phyloP scores from a whole-genome alignment of 2,329 filamentous ascomycete species.

The Penicillium expansum region DNA sequence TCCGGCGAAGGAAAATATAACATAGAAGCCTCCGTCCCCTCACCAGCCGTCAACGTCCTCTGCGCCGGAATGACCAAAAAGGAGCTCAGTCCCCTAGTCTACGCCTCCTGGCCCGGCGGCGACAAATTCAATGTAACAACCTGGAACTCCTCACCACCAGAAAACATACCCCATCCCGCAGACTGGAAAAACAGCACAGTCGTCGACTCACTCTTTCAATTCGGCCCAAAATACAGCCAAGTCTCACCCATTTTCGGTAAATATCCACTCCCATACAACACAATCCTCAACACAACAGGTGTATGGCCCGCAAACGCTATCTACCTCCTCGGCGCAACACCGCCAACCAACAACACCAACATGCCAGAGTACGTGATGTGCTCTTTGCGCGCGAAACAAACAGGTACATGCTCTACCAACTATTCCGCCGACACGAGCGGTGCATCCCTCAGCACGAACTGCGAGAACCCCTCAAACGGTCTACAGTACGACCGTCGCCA shows the following conservation, averaged over 20 bases:
- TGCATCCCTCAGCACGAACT: slow-evolving; percentile 59
- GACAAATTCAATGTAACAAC: slow-evolving; percentile 28
- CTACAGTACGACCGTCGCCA: slow-evolving; percentile 56
- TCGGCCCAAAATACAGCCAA: slow-evolving; percentile 55
- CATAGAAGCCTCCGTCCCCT: slow-evolving; percentile 66
- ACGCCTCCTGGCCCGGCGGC: slow-evolving; percentile 56
- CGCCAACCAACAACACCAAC: slow-evolving; percentile 16
- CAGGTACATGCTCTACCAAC: slow-evolving; percentile 64
- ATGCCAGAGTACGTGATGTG: slow-evolving; percentile 63
- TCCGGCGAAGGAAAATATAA: slow-evolving; percentile 67
- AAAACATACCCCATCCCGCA: slow-evolving; percentile 38
- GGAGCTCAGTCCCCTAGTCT: slow-evolving; percentile 65
- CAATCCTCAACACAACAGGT: slow-evolving; percentile 57
- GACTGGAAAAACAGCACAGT: slow-evolving; percentile 55
- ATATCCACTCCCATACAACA: slow-evolving; percentile 63
- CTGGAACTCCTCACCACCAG: slow-evolving; percentile 29
- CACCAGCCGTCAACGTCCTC: slow-evolving; percentile 68
- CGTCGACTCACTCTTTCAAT: slow-evolving; percentile 69
- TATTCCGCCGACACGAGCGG: slow-evolving; percentile 56
- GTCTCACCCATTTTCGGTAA: slow-evolving; percentile 55
- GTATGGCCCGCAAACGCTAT: slow-evolving; percentile 52
- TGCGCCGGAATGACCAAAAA: slow-evolving; percentile 63
- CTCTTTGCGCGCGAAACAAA: slow-evolving; percentile 61
- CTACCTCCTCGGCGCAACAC: slow-evolving; percentile 62
- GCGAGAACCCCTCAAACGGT: slow-evolving; percentile 56